Conservation (phyloP, 2,329 filamentous ascomycete species). For the Rhynchosporium agropyri region DNA sequence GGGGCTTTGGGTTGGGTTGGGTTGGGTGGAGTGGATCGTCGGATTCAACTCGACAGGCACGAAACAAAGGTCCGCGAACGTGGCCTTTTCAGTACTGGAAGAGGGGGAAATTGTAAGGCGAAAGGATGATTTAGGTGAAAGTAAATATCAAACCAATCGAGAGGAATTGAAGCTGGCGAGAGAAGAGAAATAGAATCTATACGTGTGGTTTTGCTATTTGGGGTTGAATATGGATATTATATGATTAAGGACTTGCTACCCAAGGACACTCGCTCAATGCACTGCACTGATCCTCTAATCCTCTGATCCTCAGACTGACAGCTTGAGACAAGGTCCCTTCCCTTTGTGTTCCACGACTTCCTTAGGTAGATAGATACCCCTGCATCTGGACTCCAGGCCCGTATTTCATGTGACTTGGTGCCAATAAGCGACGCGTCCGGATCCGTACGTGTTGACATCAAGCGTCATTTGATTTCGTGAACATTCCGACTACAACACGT, state of each 20-base stretch:
- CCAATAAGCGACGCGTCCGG: constrained; percentile 17
- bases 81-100: constrained; percentile 32
- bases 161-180: constrained; percentile 7
- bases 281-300: too few relatives aligned
- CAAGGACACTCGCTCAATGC: too few relatives aligned
- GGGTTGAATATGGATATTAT: too few relatives aligned
- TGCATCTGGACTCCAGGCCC: background rate
- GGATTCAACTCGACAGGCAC: constrained; percentile 27
- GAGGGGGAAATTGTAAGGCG: constrained; percentile 14
- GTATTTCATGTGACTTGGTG: constrained; percentile 11
- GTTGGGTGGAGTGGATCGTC: background rate
- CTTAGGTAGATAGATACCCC: background rate
- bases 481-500: background rate
- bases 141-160: constrained; percentile 4
- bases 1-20: background rate
- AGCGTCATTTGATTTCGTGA: background rate
- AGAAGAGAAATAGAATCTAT: background rate
- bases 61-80: constrained; percentile 33
- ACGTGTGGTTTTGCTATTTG: too few relatives aligned
- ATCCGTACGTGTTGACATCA: background rate
- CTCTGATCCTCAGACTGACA: background rate
- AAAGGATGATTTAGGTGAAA: background rate
- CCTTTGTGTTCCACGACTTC: background rate
- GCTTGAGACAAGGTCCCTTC: constrained; percentile 16
- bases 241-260: too few relatives aligned